A percentile compares a stretch with the other conserved stretches of the same genome.
Evolutionary conservation across 2,329 filamentous ascomycete species (phyloP).

Genomic region (Colletotrichum horii): DNA sequence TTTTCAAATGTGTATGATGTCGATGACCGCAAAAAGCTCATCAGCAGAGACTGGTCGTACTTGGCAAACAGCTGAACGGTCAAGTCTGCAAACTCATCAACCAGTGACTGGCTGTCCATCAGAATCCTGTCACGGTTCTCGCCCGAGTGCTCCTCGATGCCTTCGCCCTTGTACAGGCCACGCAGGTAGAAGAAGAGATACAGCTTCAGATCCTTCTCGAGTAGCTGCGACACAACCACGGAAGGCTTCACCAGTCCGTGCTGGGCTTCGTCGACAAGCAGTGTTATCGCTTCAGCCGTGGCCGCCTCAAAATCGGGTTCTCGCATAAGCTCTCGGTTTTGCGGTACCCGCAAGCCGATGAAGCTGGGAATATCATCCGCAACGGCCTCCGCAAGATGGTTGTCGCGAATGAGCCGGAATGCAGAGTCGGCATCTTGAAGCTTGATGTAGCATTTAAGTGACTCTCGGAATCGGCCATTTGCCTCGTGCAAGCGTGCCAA

Average conservation of each 20-base stretch:
- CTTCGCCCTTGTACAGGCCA: constrained; percentile 81
- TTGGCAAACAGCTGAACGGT: constrained; percentile 86
- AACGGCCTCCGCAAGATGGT: constrained; percentile 88
- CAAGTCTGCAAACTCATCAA: constrained; percentile 87
- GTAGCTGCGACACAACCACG: constrained; percentile 79
- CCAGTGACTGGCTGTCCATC: constrained; percentile 68
- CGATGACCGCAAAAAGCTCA: constrained; percentile 85
- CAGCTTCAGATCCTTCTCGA: constrained; percentile 67
- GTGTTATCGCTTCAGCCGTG: constrained; percentile 81
- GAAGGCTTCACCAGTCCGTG: constrained; percentile 83
- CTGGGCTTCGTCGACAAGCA: constrained; percentile 90
- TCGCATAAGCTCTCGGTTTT: constrained; percentile 69
- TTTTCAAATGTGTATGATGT: constrained; percentile 89
- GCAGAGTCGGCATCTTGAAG: constrained; percentile 91
- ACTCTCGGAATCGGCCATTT: constrained; percentile 80
- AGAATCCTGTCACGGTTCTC: constrained; percentile 62
- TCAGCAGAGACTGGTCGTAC: constrained; percentile 80
- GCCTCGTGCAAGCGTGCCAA: constrained; percentile 86
- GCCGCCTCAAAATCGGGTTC: constrained; percentile 76
- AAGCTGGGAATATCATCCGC: constrained; percentile 90
- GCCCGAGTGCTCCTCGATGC: constrained; percentile 57
- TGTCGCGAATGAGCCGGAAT: constrained; percentile 84
- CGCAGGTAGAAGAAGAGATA: constrained; percentile 94
- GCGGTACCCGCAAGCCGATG: constrained; percentile 83
- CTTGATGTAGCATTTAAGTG: constrained; percentile 85